A percentile compares a stretch with the other conserved stretches of the same genome.
These are phyloP conservation scores for Angomonas deanei DNA, from an alignment of 208 protist species.

Conservation along the genomic window DNA sequence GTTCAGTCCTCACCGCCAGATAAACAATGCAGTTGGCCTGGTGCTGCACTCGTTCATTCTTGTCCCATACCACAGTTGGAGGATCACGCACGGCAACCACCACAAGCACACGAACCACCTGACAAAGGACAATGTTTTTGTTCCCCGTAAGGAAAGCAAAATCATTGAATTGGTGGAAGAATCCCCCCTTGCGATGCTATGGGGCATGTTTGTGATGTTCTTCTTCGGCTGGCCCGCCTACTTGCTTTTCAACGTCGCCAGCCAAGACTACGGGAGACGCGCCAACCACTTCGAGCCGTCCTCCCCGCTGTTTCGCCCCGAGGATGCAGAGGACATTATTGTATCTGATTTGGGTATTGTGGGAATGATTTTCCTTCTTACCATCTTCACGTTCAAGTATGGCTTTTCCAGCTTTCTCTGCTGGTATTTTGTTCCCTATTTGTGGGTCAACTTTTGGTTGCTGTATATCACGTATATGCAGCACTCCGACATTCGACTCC, in stretches of 20 bases:
- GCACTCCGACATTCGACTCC: constrained; percentile 89
- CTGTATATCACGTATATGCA: constrained; percentile 92
- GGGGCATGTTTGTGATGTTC: constrained; percentile 56
- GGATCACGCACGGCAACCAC: constrained; percentile 89
- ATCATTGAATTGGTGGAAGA: constrained; percentile 70
- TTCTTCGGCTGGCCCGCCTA: constrained; percentile 88
- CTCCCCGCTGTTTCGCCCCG: constrained; percentile 75
- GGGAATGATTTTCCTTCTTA: constrained; percentile 36
- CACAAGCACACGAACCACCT: constrained; percentile 94
- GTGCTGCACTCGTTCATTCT: constrained; percentile 85
- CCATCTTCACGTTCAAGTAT: constrained; percentile 31
- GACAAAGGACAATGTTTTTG: constrained; percentile 85
- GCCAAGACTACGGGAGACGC: constrained; percentile 64
- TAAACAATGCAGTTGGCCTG: constrained; percentile 90
- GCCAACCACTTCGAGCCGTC: constrained; percentile 81
- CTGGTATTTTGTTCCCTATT: constrained; percentile 80
- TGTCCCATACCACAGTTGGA: constrained; percentile 92
- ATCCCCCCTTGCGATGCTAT: constrained; percentile 50
- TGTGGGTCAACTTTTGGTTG: constrained; percentile 91
- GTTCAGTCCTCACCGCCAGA: constrained; percentile 60
- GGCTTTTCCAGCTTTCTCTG: constrained; percentile 50
- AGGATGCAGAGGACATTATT: constrained; percentile 61
- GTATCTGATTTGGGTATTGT: constrained; percentile 71
- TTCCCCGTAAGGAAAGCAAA: constrained; percentile 53
- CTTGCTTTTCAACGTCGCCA: constrained; percentile 74